These are phyloP conservation scores for Fusarium sp. DNA, from an alignment of 2,329 filamentous ascomycete genomes.

Conservation along the genomic window DNA sequence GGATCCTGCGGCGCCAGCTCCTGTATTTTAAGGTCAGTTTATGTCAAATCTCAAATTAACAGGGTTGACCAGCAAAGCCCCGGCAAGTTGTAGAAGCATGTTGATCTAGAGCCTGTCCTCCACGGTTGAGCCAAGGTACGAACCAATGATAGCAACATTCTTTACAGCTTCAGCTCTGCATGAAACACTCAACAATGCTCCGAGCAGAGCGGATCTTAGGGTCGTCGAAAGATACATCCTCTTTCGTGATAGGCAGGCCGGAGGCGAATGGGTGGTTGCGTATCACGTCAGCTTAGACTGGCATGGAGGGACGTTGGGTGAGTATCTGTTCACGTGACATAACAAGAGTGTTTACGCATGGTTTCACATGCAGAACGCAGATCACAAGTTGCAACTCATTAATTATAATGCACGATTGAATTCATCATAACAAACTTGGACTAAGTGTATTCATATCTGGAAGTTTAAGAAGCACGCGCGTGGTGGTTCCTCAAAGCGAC, in stretches of 20 bases:
- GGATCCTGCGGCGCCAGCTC: slow-evolving; percentile 88
- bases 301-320: background rate
- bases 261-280: background rate
- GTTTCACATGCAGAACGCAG: background rate
- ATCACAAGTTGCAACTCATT: background rate
- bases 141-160: slow-evolving; percentile 55
- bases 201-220: slow-evolving; percentile 35
- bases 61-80: background rate
- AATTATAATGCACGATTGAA: too few relatives aligned
- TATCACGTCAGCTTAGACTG: background rate
- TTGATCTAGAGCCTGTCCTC: background rate
- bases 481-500: background rate
- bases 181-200: slow-evolving; percentile 25
- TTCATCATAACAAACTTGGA: background rate
- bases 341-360: background rate
- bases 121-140: slow-evolving; percentile 27
- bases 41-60: background rate
- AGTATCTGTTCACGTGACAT: slow-evolving; percentile 17
- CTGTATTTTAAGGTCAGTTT: slow-evolving; percentile 58
- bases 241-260: background rate
- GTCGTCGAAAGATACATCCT: slow-evolving; percentile 34
- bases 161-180: slow-evolving; percentile 38
- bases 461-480: background rate
- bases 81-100: background rate
- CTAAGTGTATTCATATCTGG: background rate